Evolutionary conservation across 306 rosid genomes (phyloP).

Genomic region (Trichosanthes truncata): DNA sequence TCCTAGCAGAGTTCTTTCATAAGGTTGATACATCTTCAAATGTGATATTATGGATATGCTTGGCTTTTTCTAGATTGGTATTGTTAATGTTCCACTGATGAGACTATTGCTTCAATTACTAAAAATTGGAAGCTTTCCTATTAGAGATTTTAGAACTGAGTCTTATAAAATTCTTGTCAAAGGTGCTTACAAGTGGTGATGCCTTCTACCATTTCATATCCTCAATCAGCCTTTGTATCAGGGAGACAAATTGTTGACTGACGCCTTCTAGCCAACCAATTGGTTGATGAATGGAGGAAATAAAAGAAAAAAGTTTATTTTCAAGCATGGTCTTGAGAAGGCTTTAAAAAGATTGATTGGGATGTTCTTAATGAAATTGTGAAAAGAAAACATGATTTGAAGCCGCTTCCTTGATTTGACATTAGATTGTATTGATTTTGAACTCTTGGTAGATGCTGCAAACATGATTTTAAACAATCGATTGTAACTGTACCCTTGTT

Average conservation of each 20-base stretch:
- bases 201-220: neutral
- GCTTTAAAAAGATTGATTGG: neutral
- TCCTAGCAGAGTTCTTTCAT: neutral
- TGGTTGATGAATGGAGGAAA: neutral
- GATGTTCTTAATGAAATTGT: neutral
- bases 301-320: neutral
- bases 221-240: neutral
- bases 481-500: neutral
- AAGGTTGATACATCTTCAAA: too few species aligned
- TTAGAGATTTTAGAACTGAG: neutral
- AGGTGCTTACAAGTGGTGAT: neutral
- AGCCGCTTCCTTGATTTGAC: neutral
- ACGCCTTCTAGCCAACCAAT: neutral
- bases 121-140: too few species aligned
- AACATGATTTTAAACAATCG: neutral
- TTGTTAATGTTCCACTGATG: too few species aligned
- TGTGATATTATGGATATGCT: too few species aligned
- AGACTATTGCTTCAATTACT: too few species aligned
- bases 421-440: neutral
- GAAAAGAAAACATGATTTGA: neutral
- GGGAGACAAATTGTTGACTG: neutral
- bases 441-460: neutral
- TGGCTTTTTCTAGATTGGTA: too few species aligned
- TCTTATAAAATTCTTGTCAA: neutral
- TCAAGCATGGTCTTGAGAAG: neutral